A percentile compares a stretch with the other conserved stretches of the same genome.
phyloP scores from a whole-genome alignment of 495 filamentous ascomycete species.

The Neurospora hispaniola region DNA sequence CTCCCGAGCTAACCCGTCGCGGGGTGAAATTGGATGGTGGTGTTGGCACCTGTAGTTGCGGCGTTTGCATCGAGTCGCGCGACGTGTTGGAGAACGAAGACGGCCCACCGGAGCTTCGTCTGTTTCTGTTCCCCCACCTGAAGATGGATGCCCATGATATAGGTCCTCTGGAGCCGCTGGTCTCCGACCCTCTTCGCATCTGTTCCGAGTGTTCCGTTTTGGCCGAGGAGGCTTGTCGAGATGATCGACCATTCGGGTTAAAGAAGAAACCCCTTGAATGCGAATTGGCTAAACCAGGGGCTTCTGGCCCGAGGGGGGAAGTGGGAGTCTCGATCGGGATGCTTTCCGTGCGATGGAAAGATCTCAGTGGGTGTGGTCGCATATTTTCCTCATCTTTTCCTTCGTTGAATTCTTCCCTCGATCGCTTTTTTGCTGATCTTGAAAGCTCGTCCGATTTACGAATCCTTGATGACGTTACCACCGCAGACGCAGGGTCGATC shows the following conservation, averaged over 20 bases:
- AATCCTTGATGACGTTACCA: constrained; percentile 36
- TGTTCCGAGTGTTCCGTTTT: constrained; percentile 28
- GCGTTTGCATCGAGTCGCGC: constrained; percentile 55
- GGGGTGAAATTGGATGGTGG: constrained; percentile 20
- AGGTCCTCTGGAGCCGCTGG: constrained; percentile 28
- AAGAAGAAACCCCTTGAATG: constrained; percentile 23
- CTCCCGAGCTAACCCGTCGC: constrained; percentile 28
- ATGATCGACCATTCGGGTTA: constrained; percentile 16
- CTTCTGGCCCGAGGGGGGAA: constrained; percentile 3
- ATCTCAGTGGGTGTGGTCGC: constrained; percentile 12
- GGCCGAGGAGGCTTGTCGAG: constrained; percentile 21
- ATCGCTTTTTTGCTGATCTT: constrained; percentile 12
- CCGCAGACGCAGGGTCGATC: constrained; percentile 31
- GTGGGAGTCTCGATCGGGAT: constrained; percentile 8
- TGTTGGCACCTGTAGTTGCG: constrained; percentile 18
- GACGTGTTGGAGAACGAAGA: constrained; percentile 74
- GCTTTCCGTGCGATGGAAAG: constrained; percentile 31
- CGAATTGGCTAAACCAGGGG: constrained; percentile 9
- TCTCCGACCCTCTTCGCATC: constrained; percentile 28
- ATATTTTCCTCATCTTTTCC: constrained; percentile 2
- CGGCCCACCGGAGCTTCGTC: constrained; percentile 45
- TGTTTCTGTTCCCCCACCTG: constrained; percentile 51
- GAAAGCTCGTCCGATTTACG: constrained; percentile 17
- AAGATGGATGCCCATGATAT: constrained; percentile 63
- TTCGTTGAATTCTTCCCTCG: constrained; percentile 6